Evolutionary conservation across 1,284 basidiomycete genomes (phyloP).

Genomic region (Macrocystidia cucumis): DNA sequence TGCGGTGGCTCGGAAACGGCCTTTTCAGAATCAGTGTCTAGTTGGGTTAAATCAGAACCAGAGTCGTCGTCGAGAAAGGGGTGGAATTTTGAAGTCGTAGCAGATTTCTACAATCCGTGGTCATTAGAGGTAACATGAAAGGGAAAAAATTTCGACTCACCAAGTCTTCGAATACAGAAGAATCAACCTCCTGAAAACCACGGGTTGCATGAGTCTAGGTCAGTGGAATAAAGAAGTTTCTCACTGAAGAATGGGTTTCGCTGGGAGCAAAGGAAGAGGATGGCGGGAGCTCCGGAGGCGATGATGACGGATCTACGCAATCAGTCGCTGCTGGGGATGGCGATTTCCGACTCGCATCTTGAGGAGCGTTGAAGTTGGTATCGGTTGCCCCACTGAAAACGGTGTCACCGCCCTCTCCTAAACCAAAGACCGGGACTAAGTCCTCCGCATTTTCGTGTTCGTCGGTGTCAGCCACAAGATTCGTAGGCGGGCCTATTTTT

Average conservation of each 20-base stretch:
- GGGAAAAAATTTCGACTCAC: too few species aligned
- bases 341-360: slow-evolving; percentile 3
- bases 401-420: background rate
- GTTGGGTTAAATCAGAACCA: too few species aligned
- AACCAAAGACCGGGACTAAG: background rate
- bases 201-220: background rate
- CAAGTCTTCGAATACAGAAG: too few species aligned
- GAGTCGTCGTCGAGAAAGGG: too few species aligned
- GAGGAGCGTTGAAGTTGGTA: too few species aligned
- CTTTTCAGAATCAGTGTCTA: too few species aligned
- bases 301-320: slow-evolving; percentile 6
- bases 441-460: slow-evolving; percentile 1
- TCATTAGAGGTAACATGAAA: too few species aligned
- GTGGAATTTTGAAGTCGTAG: too few species aligned
- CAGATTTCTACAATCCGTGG: too few species aligned
- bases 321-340: slow-evolving; percentile 13
- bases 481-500: slow-evolving; percentile 14
- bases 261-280: slow-evolving; percentile 13
- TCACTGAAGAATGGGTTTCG: slow-evolving; percentile 7
- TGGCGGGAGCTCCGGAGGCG: slow-evolving; percentile 13
- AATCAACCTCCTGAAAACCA: slow-evolving; percentile 1
- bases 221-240: background rate
- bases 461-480: slow-evolving; percentile 9
- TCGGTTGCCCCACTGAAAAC: too few species aligned
- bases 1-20: too few species aligned